Evolutionary conservation across 805 yeast species (phyloP).

Genomic region (Ogataea thermomethanolica): DNA sequence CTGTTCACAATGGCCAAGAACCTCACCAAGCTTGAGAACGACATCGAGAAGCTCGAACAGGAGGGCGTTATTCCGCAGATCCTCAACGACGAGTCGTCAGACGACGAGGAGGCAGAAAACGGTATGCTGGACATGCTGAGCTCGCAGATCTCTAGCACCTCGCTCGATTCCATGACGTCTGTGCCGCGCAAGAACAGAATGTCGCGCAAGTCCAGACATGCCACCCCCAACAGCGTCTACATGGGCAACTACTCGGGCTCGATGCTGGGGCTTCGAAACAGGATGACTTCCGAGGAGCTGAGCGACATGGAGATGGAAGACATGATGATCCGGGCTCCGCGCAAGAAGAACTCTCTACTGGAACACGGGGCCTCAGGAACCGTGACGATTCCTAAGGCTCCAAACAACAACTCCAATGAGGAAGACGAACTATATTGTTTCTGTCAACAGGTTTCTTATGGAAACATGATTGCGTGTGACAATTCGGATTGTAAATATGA

Average conservation of each 20-base stretch:
- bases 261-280: constrained; percentile 13
- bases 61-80: constrained; percentile 73
- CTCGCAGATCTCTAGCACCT: constrained; percentile 21
- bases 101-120: constrained; percentile 12
- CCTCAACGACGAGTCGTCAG: constrained; percentile 30
- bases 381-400: constrained; percentile 23
- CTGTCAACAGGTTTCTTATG: constrained; percentile 89
- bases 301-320: constrained; percentile 22
- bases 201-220: constrained; percentile 19
- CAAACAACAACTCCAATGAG: constrained; percentile 42
- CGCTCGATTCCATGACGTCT: constrained; percentile 16
- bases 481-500: constrained; percentile 57
- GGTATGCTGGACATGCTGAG: constrained; percentile 17
- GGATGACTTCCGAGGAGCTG: constrained; percentile 20
- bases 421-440: constrained; percentile 78
- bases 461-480: constrained; percentile 63
- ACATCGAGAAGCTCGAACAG: constrained; percentile 67
- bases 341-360: constrained; percentile 16
- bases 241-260: constrained; percentile 4
- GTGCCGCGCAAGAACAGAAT: constrained; percentile 14
- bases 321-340: constrained; percentile 12
- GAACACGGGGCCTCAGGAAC: constrained; percentile 30
- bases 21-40: constrained; percentile 66
- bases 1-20: constrained; percentile 75
- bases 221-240: constrained; percentile 16